phyloP scores from a whole-genome alignment of 2,329 filamentous ascomycete species.

The Paecilomyces sp. region DNA sequence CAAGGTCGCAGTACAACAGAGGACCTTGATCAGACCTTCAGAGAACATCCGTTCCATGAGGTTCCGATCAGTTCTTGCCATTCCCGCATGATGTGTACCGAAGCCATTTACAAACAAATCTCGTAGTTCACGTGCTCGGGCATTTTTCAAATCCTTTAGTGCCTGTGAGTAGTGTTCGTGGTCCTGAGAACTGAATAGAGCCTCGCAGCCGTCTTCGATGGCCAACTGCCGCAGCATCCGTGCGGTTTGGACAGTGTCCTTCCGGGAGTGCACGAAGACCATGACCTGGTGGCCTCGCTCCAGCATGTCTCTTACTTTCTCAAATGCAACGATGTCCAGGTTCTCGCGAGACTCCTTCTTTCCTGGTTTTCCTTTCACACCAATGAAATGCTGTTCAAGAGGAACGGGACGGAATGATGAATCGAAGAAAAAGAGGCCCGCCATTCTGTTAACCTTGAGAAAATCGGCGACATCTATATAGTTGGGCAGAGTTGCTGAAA shows the following conservation, averaged over 20 bases:
- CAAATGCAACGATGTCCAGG: slow-evolving; percentile 77
- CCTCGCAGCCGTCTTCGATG: slow-evolving; percentile 66
- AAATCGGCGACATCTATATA: slow-evolving; percentile 97
- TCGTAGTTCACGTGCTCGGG: slow-evolving; percentile 76
- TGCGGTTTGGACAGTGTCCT: slow-evolving; percentile 86
- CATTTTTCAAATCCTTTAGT: slow-evolving; percentile 75
- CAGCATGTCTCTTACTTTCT: slow-evolving; percentile 93
- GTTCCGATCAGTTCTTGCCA: slow-evolving; percentile 90
- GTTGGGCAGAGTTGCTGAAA: slow-evolving; percentile 93
- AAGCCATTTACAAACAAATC: slow-evolving; percentile 87
- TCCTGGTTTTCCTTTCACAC: slow-evolving; percentile 81
- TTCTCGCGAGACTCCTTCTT: slow-evolving; percentile 80
- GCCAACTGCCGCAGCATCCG: slow-evolving; percentile 82
- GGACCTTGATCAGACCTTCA: slow-evolving; percentile 88
- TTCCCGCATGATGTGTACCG: slow-evolving; percentile 92
- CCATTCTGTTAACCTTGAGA: slow-evolving; percentile 86
- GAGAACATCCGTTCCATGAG: slow-evolving; percentile 89
- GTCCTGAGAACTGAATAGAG: slow-evolving; percentile 73
- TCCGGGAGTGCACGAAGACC: slow-evolving; percentile 97
- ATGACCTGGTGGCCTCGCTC: slow-evolving; percentile 91
- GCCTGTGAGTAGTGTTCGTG: slow-evolving; percentile 78
- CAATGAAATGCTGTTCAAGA: slow-evolving; percentile 93
- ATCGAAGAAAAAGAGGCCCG: slow-evolving; percentile 95
- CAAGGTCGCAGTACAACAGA: slow-evolving; percentile 95
- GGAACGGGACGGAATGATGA: slow-evolving; percentile 92